phyloP scores from a whole-genome alignment of 345 rosid species.

The Euphorbia tirucalli region DNA sequence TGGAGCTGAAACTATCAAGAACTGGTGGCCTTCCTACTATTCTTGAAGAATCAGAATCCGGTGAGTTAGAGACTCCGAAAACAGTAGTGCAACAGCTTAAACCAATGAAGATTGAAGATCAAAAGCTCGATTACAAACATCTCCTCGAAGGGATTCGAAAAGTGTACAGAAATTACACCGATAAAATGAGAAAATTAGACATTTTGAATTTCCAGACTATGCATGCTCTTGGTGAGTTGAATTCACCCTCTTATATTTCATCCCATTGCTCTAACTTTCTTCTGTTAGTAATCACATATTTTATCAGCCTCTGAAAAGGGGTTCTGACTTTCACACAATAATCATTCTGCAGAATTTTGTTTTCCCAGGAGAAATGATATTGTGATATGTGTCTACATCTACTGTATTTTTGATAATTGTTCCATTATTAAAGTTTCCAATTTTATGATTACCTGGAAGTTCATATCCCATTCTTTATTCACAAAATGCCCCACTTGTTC shows the following conservation, averaged over 20 bases:
- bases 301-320: no score
- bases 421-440: conserved; percentile 3
- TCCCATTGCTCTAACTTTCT: no score
- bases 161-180: conserved; percentile 57
- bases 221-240: conserved; percentile 62
- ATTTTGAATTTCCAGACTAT: conserved; percentile 66
- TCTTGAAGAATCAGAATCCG: conserved; percentile 62
- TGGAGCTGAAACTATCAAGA: conserved; percentile 58
- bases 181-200: conserved; percentile 74
- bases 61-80: conserved; percentile 23
- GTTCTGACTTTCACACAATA: no score
- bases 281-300: no score
- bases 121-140: conserved; percentile 49
- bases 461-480: conserved; percentile 17
- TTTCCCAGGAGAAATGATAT: no score
- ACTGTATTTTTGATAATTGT: conserved; percentile 12
- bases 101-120: conserved; percentile 50
- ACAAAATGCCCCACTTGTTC: background rate
- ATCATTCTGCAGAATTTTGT: no score
- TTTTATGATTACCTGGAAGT: conserved; percentile 19
- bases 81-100: conserved; percentile 42
- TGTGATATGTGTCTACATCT: conserved; percentile 2
- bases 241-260: background rate
- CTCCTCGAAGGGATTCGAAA: conserved; percentile 49
- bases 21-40: conserved; percentile 81